A percentile compares a stretch with the other conserved stretches of the same genome.
Conservation (phyloP, 768 basidiomycete species). For the Suillus bovinus region DNA sequence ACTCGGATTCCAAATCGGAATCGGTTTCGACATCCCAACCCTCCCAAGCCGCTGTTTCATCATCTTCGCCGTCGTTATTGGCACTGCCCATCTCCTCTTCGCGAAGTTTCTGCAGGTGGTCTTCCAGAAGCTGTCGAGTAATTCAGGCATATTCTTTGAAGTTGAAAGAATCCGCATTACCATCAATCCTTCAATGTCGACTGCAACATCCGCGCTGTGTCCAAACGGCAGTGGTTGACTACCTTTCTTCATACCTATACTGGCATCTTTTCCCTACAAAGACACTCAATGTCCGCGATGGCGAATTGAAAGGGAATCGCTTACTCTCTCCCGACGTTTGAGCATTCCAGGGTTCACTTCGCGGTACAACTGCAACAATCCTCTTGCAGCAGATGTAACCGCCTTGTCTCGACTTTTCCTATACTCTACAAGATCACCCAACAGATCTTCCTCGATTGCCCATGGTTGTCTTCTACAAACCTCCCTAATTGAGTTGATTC, state of each 20-base stretch:
- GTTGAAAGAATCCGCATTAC: constrained; percentile 44
- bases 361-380: constrained; percentile 87
- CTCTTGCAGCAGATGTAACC: constrained; percentile 86
- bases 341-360: constrained; percentile 95
- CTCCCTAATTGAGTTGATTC: constrained; percentile 94
- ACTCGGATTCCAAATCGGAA: constrained; percentile 54
- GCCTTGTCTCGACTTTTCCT: constrained; percentile 94
- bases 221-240: constrained; percentile 79
- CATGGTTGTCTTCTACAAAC: constrained; percentile 94
- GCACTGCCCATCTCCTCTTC: constrained; percentile 58
- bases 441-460: constrained; percentile 94
- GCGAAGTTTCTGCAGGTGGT: constrained; percentile 73
- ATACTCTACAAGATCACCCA: constrained; percentile 93
- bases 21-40: constrained; percentile 88
- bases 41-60: constrained; percentile 73
- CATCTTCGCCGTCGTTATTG: constrained; percentile 58
- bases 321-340: constrained; percentile 81
- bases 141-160: background rate
- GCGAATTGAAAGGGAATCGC: constrained; percentile 22
- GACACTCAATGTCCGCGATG: constrained; percentile 4
- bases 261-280: constrained; percentile 84
- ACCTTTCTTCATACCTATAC: constrained; percentile 68
- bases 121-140: constrained; percentile 72
- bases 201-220: constrained; percentile 68
- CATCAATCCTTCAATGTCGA: constrained; percentile 87